Percentiles rank a stretch among this genome's conserved stretches.
phyloP scores from a whole-genome alignment of 2,329 filamentous ascomycete species.

The Aspergillus latus region DNA sequence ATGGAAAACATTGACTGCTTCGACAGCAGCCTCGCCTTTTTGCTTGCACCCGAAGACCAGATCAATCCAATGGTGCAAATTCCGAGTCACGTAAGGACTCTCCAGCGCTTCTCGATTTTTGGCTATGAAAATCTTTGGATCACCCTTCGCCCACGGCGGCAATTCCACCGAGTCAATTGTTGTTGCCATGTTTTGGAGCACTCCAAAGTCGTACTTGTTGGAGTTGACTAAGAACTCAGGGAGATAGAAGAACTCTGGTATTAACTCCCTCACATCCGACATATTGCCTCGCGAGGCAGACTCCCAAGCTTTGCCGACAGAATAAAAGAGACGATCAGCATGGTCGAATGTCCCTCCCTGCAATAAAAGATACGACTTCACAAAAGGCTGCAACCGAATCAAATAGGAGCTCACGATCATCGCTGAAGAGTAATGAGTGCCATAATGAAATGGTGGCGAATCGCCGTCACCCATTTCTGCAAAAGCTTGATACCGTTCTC shows the following conservation, averaged over 20 bases:
- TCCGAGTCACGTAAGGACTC: constrained; percentile 84
- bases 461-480: constrained; percentile 81
- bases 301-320: constrained; percentile 84
- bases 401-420: constrained; percentile 98
- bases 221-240: constrained; percentile 93
- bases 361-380: constrained; percentile 88
- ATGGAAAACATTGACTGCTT: constrained; percentile 93
- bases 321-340: constrained; percentile 92
- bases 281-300: constrained; percentile 88
- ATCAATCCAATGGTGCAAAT: constrained; percentile 94
- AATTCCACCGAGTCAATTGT: constrained; percentile 82
- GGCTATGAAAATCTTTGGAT: constrained; percentile 90
- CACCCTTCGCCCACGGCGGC: constrained; percentile 96
- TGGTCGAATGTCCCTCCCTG: constrained; percentile 98
- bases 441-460: constrained; percentile 87
- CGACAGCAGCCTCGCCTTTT: constrained; percentile 84
- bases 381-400: constrained; percentile 91
- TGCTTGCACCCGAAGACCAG: constrained; percentile 94
- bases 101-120: constrained; percentile 96
- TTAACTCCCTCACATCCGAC: constrained; percentile 90
- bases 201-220: constrained; percentile 91
- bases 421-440: constrained; percentile 96
- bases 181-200: constrained; percentile 74
- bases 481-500: constrained; percentile 81
- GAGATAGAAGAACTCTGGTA: constrained; percentile 95